Evolutionary conservation across 495 filamentous ascomycete genomes (phyloP), one percentile per base, ranked within the genome.

Genomic region (Tuber brumale): DNA sequence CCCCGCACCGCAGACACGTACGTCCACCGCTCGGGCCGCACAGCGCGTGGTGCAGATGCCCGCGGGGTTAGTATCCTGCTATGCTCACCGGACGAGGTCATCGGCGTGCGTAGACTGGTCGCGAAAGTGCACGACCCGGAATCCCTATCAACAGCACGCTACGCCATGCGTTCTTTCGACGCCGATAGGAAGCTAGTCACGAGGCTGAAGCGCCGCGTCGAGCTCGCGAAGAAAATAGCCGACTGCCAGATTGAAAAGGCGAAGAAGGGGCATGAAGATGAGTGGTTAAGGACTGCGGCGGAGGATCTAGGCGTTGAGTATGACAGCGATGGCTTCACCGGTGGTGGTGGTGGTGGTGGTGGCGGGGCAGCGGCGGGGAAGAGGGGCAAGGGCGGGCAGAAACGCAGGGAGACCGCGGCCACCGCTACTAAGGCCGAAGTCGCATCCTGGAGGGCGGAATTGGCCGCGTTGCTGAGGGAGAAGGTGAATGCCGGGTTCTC

Each of bases 251-350:
- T 95, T 27, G 94, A 94, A 44, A 97, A 97, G 84, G 92, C 96
- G 84, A 95, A 93, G 85, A 88, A 92, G 57, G 88, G 88, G 41
- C 89, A 91, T 74, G 93, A 96, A 77, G 93, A 97, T 76, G 90
- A 93, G 75, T 97, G 93, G 92, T 84, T 98, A 74, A 88, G 88
- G 46, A 87, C 87, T 19, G 95, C 94, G 0, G 96, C 95, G 2
- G 94, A 97, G 72, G 95, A 98, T 77, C 88, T 99, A 5, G 95
- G 95, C 3, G 92, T 98, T 9, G 95, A 97, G 39, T 95, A 95
- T 81, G 93, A 97, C 81, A 92, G 90, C 77, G 94, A 97, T 71
- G 90, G 92, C 23, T 61, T 61, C 51, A 27, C 48, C 23, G 48
- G 23, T 2, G 8, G 23, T 8, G 48, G 48, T n/a, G 48, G 10